These are phyloP conservation scores for Leishmania arabica DNA, from an alignment of 208 protist genomes.

Conservation along the genomic window DNA sequence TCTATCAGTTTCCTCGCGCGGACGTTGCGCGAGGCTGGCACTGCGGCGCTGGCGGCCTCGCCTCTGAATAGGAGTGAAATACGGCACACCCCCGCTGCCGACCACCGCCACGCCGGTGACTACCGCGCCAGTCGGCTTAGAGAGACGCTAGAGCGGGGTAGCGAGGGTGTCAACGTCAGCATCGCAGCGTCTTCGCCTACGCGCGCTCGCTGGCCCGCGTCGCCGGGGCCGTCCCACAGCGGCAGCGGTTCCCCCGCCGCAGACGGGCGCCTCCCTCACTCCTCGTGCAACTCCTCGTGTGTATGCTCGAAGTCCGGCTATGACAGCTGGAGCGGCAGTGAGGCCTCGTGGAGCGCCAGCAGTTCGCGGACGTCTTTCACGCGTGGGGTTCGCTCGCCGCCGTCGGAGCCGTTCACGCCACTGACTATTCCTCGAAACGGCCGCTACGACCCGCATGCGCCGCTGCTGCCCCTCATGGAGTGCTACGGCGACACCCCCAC, in stretches of 20 bases:
- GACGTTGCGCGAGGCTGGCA: constrained; percentile 12
- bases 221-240: not conserved
- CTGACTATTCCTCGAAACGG: constrained; percentile 19
- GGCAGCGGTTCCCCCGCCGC: not conserved
- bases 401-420: constrained; percentile 3
- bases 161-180: not conserved
- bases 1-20: constrained; percentile 19
- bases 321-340: constrained; percentile 10
- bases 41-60: constrained; percentile 1
- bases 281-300: not conserved
- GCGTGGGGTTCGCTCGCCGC: not conserved
- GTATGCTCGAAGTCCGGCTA: not conserved
- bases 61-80: not conserved
- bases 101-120: not conserved
- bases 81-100: not conserved
- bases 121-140: not conserved
- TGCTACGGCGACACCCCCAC: constrained; percentile 28
- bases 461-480: constrained; percentile 19
- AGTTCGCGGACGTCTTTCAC: not conserved
- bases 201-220: not conserved
- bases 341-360: not conserved
- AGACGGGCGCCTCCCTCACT: not conserved
- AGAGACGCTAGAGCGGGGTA: not conserved
- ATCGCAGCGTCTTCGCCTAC: not conserved
- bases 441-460: constrained; percentile 20